Conservation (phyloP, 2,329 filamentous ascomycete species). For the Chaetomium olivaceum region DNA sequence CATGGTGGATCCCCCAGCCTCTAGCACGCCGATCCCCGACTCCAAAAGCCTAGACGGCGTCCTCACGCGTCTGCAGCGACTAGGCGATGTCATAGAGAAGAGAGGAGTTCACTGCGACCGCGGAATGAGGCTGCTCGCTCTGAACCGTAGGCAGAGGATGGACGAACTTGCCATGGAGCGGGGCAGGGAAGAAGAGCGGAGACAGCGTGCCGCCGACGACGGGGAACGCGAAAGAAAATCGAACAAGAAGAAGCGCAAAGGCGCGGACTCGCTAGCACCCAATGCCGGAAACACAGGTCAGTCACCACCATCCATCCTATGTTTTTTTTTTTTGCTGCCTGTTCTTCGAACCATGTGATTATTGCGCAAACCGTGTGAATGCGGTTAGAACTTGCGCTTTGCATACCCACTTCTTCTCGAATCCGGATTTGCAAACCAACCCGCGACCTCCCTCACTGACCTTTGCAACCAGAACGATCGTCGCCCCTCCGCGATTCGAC, state of each 20-base stretch:
- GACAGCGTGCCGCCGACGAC: slow-evolving; percentile 52
- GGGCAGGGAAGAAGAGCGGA: slow-evolving; percentile 52
- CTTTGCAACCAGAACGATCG: slow-evolving; percentile 49
- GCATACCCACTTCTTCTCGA: slow-evolving; percentile 9
- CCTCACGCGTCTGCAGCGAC: slow-evolving; percentile 62
- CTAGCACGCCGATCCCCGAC: slow-evolving; percentile 60
- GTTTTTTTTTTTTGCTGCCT: background rate
- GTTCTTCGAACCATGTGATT: background rate
- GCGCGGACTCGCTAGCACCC: slow-evolving; percentile 58
- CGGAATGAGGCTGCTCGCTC: slow-evolving; percentile 69
- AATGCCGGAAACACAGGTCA: slow-evolving; percentile 50
- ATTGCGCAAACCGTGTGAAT: slow-evolving; percentile 2
- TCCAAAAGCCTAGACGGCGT: slow-evolving; percentile 65
- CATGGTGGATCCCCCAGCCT: slow-evolving; percentile 63
- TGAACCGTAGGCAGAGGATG: slow-evolving; percentile 62
- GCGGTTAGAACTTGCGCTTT: background rate
- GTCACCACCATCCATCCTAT: slow-evolving; percentile 21
- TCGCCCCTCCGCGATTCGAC: slow-evolving; percentile 54
- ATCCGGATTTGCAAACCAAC: background rate
- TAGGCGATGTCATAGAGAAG: slow-evolving; percentile 67
- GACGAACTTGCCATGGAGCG: slow-evolving; percentile 51
- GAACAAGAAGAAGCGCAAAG: slow-evolving; percentile 80
- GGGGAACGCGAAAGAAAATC: slow-evolving; percentile 51
- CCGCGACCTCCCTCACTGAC: slow-evolving; percentile 23
- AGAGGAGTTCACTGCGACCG: slow-evolving; percentile 69